Percentiles rank a stretch among this genome's conserved stretches.
phyloP scores from a whole-genome alignment of 2,329 filamentous ascomycete species.

The Fusarium sp. region DNA sequence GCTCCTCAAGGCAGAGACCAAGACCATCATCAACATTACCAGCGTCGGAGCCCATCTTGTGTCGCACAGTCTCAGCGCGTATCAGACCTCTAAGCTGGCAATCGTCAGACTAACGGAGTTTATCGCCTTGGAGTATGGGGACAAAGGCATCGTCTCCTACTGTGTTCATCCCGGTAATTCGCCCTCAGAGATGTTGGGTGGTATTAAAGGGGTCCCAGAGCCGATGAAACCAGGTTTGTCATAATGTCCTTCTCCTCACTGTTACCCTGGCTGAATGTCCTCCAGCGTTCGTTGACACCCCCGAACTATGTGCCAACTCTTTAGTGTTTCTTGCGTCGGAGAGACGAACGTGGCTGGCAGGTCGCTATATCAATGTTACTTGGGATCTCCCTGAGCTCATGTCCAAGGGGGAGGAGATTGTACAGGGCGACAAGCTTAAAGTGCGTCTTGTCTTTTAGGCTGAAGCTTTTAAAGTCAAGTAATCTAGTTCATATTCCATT shows the following conservation, averaged over 20 bases:
- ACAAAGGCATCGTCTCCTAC: conserved; percentile 4
- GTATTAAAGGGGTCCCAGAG: conserved; percentile 10
- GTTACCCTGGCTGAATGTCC: fast-evolving
- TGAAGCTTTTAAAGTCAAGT: too few relatives aligned
- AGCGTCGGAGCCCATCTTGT: conserved; percentile 28
- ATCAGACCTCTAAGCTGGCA: conserved; percentile 36
- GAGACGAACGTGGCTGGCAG: conserved; percentile 20
- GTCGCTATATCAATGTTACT: conserved; percentile 35
- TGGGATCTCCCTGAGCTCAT: conserved; percentile 38
- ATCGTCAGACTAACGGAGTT: conserved; percentile 36
- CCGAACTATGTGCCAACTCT: conserved; percentile 30
- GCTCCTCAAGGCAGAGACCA: conserved; percentile 5
- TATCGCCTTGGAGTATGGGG: conserved; percentile 20
- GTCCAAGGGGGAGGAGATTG: conserved; percentile 17
- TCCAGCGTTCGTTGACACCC: conserved; percentile 31
- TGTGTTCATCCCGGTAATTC: conserved; percentile 33
- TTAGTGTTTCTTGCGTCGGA: conserved; percentile 23
- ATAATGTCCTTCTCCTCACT: fast-evolving
- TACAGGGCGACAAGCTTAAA: conserved; percentile 17
- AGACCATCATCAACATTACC: conserved; percentile 17
- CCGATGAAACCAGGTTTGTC: conserved; percentile 9
- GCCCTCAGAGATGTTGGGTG: conserved; percentile 22
- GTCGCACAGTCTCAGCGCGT: conserved; percentile 23
- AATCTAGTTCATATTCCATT: not conserved
- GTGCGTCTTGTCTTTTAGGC: conserved; percentile 6